phyloP scores from a whole-genome alignment of 2,329 filamentous ascomycete species.

The Fusarium incarnatum region DNA sequence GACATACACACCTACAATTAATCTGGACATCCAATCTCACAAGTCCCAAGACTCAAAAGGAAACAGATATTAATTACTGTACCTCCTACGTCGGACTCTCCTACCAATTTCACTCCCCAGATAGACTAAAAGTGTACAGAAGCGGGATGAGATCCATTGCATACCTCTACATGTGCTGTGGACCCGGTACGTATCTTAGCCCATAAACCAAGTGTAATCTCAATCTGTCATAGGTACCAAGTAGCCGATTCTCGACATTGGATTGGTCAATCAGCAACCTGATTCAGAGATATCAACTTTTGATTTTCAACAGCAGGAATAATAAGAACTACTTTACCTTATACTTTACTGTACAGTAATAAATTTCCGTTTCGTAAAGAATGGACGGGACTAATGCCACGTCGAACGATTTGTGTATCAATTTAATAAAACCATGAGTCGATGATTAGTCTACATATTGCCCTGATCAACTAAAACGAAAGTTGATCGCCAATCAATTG shows the following conservation, averaged over 20 bases:
- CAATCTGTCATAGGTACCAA: conserved; percentile 40
- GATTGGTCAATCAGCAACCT: conserved; percentile 36
- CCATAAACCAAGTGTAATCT: conserved; percentile 40
- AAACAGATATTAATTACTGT: not conserved
- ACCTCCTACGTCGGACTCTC: conserved; percentile 5
- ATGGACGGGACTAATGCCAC: conserved; percentile 17
- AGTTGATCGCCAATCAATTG: conserved; percentile 14
- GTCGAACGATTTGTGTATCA: conserved; percentile 18
- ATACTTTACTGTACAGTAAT: not conserved
- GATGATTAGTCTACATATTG: not conserved
- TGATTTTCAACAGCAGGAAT: conserved; percentile 20
- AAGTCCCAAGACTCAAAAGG: not conserved
- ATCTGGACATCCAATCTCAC: not conserved
- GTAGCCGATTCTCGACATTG: conserved; percentile 9
- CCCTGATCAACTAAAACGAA: not conserved
- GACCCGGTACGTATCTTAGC: conserved; percentile 29
- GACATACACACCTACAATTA: not conserved
- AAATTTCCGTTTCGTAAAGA: conserved; percentile 7
- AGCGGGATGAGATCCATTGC: conserved; percentile 2
- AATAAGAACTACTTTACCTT: conserved; percentile 5
- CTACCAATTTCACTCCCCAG: conserved; percentile 11
- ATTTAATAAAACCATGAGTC: not conserved
- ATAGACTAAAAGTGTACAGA: not conserved
- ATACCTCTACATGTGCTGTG: conserved; percentile 12
- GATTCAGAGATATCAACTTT: conserved; percentile 42